Base-by-base conservation (phyloP, 2,329 filamentous ascomycete genomes). In the Ascocoryne sarcoides region DNA sequence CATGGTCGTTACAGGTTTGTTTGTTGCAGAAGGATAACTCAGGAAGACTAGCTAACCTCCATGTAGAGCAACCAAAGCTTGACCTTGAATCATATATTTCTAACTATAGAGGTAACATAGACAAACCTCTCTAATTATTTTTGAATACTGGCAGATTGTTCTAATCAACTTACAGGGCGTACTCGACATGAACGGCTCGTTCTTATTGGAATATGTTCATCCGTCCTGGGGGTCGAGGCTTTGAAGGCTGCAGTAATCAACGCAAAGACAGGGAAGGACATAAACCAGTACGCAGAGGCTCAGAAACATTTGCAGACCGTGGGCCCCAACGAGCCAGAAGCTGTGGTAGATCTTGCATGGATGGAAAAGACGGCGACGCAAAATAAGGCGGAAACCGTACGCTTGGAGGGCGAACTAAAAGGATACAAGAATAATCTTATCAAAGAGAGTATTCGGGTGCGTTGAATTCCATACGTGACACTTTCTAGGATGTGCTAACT, bases 351-450 rank as follows among this genome's bases (percentile, higher is more conserved):
- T 55, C 65, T 70, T 16, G 66, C 67, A n/a, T 96, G 90, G 90
- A 72, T 82, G n/a, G 73, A 82, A 5, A 69, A 66, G 43, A 82
- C 74, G 28, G 75, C 79, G 16, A 76, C 75, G 47, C 66, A 73
- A 37, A 85, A 89, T 53, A 75, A 76, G 51, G 65, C 67, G 2
- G 83, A 94, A 61, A 81, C 81, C 1, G 70, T 77, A 40, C 76
- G 83, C n/a, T 69, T 96, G 40, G 87, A 95, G 58, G 68, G 74
- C 12, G 87, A 96, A 62, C 69, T 98, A 15, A 89, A 88, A 61
- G 82, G 82, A 1, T 96, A 96, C 63, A 95, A 92, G 65, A 95
- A 95, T 59, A 98, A 96, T 55, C 66, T 96, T 32, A 88, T 98
- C 54, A 95, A 95, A 60, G 92, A 98, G 65, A 95, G 88, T 65